Base-by-base conservation (phyloP, 108 stramenopile species). In the Conticribra guillardii region DNA sequence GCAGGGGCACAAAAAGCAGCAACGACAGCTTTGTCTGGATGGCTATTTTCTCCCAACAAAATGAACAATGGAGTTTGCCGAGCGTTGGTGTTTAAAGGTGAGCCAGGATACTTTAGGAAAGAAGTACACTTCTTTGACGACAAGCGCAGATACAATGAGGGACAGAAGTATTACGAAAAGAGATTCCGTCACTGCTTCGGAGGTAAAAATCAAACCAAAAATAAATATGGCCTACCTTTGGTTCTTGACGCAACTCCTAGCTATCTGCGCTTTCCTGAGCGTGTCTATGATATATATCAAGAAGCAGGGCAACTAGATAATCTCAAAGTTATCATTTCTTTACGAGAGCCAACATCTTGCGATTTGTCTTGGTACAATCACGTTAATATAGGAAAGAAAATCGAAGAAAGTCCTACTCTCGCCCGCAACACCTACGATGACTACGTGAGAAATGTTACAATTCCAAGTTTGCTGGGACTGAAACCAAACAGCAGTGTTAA, bases 71-170 rank as follows among this genome's bases (percentile, higher is more conserved):
- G 29, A 71, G 61, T 71, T 44, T 64, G 48, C 1, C 30, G 45
- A 27, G 54, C 71, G 0, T 26, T 21, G 22, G 66, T 67, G 11
- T 79, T 79, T 60, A 52, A 37, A 19, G 30, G 44, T 17, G 74
- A 76, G 22, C 74, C 80, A 22, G 2, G 19, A 4, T 65, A 15
- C n/a, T 76, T 53, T 22, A 48, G 44, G 18, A 82, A 82, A 57
- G 81, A 82, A 51, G 76, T 82, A 1, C 81, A 82, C 64, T 82
- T 60, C 52, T 82, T 82, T 44, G 71, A 75, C 45, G 0, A 51
- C 24, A 0, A 44, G 14, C 17, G 50, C 27, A 33, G 76, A 4
- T 73, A 67, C 26, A n/a, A 45, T 3, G 3, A 62, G 9, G 76
- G 76, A n/a, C 17, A 48, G 9, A 51, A 67, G n/a, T 82, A 73